phyloP scores from a whole-genome alignment of 2,329 filamentous ascomycete genomes.

The Dothidotthia symphoricarpi region DNA sequence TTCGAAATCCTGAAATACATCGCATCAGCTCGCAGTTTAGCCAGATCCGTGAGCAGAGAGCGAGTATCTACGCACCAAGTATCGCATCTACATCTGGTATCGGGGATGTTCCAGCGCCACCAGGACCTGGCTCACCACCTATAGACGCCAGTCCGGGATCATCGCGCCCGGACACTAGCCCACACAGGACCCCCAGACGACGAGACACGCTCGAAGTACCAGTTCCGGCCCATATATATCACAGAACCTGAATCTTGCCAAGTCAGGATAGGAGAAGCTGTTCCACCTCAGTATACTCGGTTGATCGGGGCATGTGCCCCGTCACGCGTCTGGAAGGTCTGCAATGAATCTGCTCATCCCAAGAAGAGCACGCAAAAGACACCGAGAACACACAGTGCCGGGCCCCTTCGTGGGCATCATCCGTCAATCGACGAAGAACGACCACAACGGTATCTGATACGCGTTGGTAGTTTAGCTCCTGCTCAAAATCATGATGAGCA shows the following conservation, averaged over 20 bases:
- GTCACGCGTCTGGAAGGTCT: too few relatives aligned
- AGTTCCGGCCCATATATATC: constrained; percentile 10
- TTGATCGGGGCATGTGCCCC: too few relatives aligned
- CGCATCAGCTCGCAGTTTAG: constrained; percentile 47
- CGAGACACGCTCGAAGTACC: constrained; percentile 26
- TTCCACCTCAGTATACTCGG: too few relatives aligned
- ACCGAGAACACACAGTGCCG: too few relatives aligned
- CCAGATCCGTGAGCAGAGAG: constrained; percentile 36
- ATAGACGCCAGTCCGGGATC: constrained; percentile 9
- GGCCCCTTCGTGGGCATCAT: too few relatives aligned
- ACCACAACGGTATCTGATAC: too few relatives aligned
- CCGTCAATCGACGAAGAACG: too few relatives aligned
- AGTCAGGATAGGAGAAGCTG: too few relatives aligned
- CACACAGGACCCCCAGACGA: constrained; percentile 11
- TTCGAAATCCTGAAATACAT: constrained; percentile 46
- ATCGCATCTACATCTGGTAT: constrained; percentile 28
- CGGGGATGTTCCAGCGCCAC: constrained; percentile 19
- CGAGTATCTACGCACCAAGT: constrained; percentile 41
- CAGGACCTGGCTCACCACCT: constrained; percentile 5
- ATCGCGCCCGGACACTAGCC: constrained; percentile 12
- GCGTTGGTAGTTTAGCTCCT: too few relatives aligned
- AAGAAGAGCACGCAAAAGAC: too few relatives aligned
- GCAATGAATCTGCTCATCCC: too few relatives aligned
- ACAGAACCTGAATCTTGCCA: constrained; percentile 8
- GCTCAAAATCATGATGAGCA: too few relatives aligned